Conservation (phyloP, 2,329 filamentous ascomycete species). For the Mycosphaerella sp. region DNA sequence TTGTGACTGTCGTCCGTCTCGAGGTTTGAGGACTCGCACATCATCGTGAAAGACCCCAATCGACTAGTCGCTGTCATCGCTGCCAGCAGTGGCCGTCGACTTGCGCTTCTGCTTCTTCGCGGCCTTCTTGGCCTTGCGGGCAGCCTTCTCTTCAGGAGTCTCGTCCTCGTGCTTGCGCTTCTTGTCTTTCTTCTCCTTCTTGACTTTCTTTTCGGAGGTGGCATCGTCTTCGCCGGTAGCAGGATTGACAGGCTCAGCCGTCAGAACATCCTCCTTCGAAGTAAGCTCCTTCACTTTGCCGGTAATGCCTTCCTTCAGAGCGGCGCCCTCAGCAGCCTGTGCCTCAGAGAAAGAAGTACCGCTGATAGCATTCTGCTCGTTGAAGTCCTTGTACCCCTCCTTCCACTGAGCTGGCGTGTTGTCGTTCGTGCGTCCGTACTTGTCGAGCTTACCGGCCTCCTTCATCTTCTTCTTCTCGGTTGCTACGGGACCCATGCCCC, state of each 20-base stretch:
- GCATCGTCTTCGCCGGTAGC: constrained; percentile 28
- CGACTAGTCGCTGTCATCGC: constrained; percentile 26
- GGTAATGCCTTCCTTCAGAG: constrained; percentile 33
- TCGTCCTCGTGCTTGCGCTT: constrained; percentile 46
- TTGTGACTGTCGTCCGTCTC: not conserved
- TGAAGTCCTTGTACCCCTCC: constrained; percentile 85
- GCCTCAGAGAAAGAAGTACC: constrained; percentile 24
- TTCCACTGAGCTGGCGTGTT: constrained; percentile 92
- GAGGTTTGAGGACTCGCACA: not conserved
- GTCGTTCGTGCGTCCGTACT: constrained; percentile 90
- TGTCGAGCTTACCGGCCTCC: constrained; percentile 95
- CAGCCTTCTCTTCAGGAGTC: constrained; percentile 43
- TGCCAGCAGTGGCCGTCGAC: constrained; percentile 26
- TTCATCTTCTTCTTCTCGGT: constrained; percentile 99
- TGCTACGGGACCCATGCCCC: constrained; percentile 90
- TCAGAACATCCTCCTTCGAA: constrained; percentile 37
- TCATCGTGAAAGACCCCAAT: not conserved
- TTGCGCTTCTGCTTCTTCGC: constrained; percentile 62
- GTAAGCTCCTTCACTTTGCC: constrained; percentile 37
- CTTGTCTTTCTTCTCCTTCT: constrained; percentile 37
- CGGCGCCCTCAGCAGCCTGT: constrained; percentile 32
- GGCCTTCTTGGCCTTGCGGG: constrained; percentile 64
- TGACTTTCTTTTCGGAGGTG: constrained; percentile 27
- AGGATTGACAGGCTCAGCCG: constrained; percentile 32
- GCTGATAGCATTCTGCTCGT: constrained; percentile 40